A percentile compares a stretch with the other conserved stretches of the same genome.
These are phyloP conservation scores for Botrytis squamosa DNA, from an alignment of 2,329 filamentous ascomycete species.

Conservation along the genomic window DNA sequence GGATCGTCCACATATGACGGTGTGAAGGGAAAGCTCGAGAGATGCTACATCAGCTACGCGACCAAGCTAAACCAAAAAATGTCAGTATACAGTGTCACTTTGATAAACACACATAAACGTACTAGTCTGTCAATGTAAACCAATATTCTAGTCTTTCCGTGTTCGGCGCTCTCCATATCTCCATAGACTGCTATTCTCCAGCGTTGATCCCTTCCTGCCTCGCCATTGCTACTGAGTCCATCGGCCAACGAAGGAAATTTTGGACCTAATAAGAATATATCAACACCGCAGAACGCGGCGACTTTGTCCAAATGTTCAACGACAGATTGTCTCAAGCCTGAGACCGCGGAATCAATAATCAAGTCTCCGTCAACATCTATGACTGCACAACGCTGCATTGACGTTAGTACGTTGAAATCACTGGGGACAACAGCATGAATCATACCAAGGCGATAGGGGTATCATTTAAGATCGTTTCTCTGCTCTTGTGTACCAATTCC, in stretches of 20 bases:
- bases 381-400: conserved; percentile 75
- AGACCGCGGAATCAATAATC: conserved; percentile 69
- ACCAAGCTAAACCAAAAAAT: conserved; percentile 54
- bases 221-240: conserved; percentile 69
- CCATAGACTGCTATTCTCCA: conserved; percentile 94
- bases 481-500: conserved; percentile 84
- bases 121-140: conserved; percentile 78
- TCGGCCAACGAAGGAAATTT: conserved; percentile 76
- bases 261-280: conserved; percentile 92
- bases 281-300: conserved; percentile 84
- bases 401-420: conserved; percentile 35
- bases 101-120: conserved; percentile 17
- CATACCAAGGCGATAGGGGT: conserved; percentile 90
- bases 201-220: conserved; percentile 80
- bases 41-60: conserved; percentile 76
- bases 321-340: conserved; percentile 71
- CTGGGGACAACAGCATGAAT: not conserved
- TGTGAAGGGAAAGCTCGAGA: conserved; percentile 84
- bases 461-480: conserved; percentile 85
- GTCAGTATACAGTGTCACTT: conserved; percentile 40
- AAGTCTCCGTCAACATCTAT: conserved; percentile 92
- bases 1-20: conserved; percentile 86
- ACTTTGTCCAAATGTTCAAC: conserved; percentile 84
- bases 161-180: conserved; percentile 91
- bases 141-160: conserved; percentile 92